Conservation (phyloP, 2,329 filamentous ascomycete genomes). For the Alternaria sp. region DNA sequence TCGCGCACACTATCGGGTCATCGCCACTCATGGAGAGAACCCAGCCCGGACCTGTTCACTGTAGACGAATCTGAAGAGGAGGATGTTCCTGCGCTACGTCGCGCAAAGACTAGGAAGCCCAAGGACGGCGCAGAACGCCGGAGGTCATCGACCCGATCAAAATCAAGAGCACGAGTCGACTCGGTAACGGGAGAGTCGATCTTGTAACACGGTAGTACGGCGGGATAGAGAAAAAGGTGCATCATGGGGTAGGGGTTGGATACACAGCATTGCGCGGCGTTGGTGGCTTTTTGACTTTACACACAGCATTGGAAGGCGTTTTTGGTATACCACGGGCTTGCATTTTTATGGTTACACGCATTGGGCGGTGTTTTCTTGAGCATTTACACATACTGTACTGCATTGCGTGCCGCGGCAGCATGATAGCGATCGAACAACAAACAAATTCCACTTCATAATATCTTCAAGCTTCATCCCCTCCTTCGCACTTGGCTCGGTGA, state of each 20-base stretch:
- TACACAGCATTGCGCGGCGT: slow-evolving; percentile 31
- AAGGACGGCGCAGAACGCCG: slow-evolving; percentile 45
- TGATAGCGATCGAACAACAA: slow-evolving; percentile 11
- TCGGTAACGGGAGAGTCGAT: slow-evolving; percentile 37
- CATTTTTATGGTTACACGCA: slow-evolving; percentile 23
- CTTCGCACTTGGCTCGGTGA: not conserved
- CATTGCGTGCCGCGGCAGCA: slow-evolving; percentile 5
- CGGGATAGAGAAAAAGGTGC: not conserved
- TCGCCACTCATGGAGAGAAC: slow-evolving; percentile 51
- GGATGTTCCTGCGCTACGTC: slow-evolving; percentile 30
- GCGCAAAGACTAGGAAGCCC: slow-evolving; percentile 39
- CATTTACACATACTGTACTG: slow-evolving; percentile 31
- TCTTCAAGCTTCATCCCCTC: not conserved
- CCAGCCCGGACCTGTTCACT: slow-evolving; percentile 51
- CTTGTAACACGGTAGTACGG: slow-evolving; percentile 21
- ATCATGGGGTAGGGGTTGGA: slow-evolving; percentile 4
- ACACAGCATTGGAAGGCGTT: slow-evolving; percentile 29
- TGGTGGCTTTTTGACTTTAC: slow-evolving; percentile 11
- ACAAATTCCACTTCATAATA: slow-evolving; percentile 8
- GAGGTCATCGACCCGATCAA: slow-evolving; percentile 40
- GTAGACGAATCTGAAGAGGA: slow-evolving; percentile 51
- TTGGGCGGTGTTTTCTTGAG: slow-evolving; percentile 37
- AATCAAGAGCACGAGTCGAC: slow-evolving; percentile 35
- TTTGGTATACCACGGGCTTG: slow-evolving; percentile 15
- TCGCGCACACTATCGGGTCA: slow-evolving; percentile 48